Evolutionary conservation across 1,139 yeast genomes (phyloP).

Genomic region (Pichia sp.): DNA sequence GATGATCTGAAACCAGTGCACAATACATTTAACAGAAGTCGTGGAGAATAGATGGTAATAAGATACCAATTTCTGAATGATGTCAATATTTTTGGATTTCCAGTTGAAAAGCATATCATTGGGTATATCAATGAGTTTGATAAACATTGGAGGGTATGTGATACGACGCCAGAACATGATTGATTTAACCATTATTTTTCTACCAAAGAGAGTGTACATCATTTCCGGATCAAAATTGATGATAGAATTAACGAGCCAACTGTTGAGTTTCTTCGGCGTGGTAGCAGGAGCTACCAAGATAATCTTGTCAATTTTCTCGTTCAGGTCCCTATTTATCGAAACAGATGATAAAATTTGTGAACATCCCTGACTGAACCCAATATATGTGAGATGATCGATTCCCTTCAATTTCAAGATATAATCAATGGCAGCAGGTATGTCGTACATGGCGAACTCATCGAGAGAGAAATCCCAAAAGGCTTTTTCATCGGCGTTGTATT

Average conservation of each 20-base stretch:
- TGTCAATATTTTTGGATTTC: constrained; percentile 62
- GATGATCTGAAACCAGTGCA: constrained; percentile 95
- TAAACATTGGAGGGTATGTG: constrained; percentile 77
- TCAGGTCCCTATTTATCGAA: constrained; percentile 62
- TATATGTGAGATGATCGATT: constrained; percentile 45
- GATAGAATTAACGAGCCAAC: constrained; percentile 67
- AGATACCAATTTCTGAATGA: constrained; percentile 65
- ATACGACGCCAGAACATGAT: constrained; percentile 79
- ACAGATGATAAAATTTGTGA: constrained; percentile 85
- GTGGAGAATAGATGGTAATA: constrained; percentile 85
- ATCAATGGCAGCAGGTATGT: constrained; percentile 68
- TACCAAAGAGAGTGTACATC: constrained; percentile 68
- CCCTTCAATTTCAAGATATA: constrained; percentile 48
- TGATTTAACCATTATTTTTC: constrained; percentile 64
- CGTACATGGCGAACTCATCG: constrained; percentile 79
- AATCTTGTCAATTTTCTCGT: constrained; percentile 59
- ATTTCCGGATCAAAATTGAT: constrained; percentile 74
- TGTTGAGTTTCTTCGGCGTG: constrained; percentile 81
- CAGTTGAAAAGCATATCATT: constrained; percentile 68
- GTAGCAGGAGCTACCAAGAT: constrained; percentile 77
- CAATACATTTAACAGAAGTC: constrained; percentile 85
- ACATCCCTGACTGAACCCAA: constrained; percentile 89
- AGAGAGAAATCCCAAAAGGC: constrained; percentile 80
- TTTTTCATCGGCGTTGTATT: constrained; percentile 32
- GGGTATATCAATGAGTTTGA: constrained; percentile 63